Evolutionary conservation across 2,329 filamentous ascomycete species (phyloP).

Genomic region (Pseudogymnoascus sp.): DNA sequence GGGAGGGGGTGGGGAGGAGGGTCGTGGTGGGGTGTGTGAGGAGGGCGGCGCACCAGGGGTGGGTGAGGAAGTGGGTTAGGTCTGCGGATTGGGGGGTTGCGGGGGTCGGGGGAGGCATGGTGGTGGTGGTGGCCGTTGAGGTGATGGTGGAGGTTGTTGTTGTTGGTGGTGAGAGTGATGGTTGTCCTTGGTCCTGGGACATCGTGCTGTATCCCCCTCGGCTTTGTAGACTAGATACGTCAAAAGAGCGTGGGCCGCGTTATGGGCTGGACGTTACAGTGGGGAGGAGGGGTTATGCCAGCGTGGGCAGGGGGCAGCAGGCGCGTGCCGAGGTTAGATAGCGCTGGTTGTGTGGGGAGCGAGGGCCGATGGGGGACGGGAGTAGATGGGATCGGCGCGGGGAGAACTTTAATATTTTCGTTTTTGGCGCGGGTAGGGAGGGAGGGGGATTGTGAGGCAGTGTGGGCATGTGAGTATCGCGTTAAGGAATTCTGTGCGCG

Average conservation of each 20-base stretch:
- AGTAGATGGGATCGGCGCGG: not conserved
- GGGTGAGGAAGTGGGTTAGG: conserved; percentile 28
- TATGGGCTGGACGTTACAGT: not conserved
- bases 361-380: not conserved
- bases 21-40: conserved; percentile 35
- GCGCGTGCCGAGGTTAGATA: conserved; percentile 3
- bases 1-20: conserved; percentile 31
- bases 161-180: not conserved
- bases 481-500: not conserved
- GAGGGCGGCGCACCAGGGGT: conserved; percentile 41
- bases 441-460: too few relatives aligned
- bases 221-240: too few relatives aligned
- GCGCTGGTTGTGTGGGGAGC: not conserved
- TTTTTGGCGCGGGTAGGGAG: not conserved
- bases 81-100: conserved; percentile 10
- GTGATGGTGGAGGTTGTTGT: not conserved
- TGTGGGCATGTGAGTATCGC: not conserved
- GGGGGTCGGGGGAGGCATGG: not conserved
- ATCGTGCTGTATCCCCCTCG: not conserved
- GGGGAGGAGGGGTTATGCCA: not conserved
- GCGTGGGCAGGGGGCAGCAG: not conserved
- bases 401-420: not conserved
- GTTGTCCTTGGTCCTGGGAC: not conserved
- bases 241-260: not conserved
- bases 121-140: not conserved